Conservation (phyloP, 345 rosid genomes). For the Syzygium aromaticum region DNA sequence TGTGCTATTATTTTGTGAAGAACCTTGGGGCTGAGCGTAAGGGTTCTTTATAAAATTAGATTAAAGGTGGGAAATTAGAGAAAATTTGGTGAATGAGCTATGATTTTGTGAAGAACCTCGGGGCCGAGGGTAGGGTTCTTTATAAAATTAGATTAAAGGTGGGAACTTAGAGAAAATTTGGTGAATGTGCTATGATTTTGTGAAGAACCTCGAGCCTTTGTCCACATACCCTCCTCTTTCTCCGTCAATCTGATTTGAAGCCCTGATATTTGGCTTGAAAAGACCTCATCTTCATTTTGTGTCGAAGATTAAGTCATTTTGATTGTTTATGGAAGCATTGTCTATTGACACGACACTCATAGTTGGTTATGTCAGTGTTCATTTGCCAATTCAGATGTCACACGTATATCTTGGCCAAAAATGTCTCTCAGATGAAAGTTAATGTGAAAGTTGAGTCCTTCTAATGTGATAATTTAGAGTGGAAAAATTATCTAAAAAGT, state of each 20-base stretch:
- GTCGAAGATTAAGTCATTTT: not conserved
- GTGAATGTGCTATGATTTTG: not conserved
- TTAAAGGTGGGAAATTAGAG: not conserved
- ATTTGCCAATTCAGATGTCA: not conserved
- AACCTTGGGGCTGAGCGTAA: not conserved
- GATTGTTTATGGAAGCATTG: not conserved
- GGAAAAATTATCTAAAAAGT: not conserved
- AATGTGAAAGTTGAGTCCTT: not conserved
- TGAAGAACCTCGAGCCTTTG: not conserved
- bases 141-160: not conserved
- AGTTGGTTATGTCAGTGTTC: not conserved
- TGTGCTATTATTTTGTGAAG: not conserved
- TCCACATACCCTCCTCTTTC: not conserved
- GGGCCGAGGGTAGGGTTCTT: not conserved
- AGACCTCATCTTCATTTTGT: not conserved
- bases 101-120: not conserved
- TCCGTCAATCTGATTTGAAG: not conserved
- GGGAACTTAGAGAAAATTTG: not conserved
- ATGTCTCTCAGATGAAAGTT: not conserved
- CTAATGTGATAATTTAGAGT: not conserved
- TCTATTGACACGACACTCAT: not conserved
- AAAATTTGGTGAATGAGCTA: not conserved
- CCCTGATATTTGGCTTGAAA: not conserved
- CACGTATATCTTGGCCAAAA: not conserved
- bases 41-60: not conserved